Percentiles rank a stretch among this genome's conserved stretches.
Conservation (phyloP, 495 filamentous ascomycete genomes). For the Penicillium canescens region DNA sequence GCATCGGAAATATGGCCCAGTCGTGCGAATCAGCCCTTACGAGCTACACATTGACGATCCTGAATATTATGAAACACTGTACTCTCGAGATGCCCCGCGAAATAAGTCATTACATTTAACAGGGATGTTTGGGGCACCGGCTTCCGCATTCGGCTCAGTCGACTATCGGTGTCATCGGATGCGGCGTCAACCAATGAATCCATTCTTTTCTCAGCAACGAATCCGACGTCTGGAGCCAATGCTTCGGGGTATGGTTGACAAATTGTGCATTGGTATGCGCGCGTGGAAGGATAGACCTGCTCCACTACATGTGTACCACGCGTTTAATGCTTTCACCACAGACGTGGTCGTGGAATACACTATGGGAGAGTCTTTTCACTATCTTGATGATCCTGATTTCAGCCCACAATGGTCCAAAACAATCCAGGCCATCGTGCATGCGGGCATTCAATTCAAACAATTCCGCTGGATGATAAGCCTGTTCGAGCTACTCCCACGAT, state of each 20-base stretch:
- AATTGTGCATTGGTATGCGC: conserved; percentile 35
- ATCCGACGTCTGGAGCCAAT: conserved; percentile 32
- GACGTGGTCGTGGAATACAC: conserved; percentile 44
- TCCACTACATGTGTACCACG: conserved; percentile 35
- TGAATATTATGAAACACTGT: conserved; percentile 52
- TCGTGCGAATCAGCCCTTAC: conserved; percentile 58
- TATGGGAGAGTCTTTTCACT: conserved; percentile 29
- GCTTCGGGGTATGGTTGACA: conserved; percentile 28
- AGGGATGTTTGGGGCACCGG: conserved; percentile 27
- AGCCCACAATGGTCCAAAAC: conserved; percentile 29
- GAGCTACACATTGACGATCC: conserved; percentile 58
- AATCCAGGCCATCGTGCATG: conserved; percentile 22
- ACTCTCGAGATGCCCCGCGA: conserved; percentile 29
- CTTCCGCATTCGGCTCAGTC: conserved; percentile 23
- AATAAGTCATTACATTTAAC: conserved; percentile 31
- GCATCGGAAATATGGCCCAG: conserved; percentile 54
- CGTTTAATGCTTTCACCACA: conserved; percentile 35
- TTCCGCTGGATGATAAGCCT: conserved; percentile 28
- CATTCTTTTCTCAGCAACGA: conserved; percentile 32
- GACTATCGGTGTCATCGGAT: conserved; percentile 31
- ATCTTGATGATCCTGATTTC: conserved; percentile 37
- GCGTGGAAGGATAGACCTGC: conserved; percentile 23
- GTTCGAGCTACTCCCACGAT: conserved; percentile 24
- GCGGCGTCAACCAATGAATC: conserved; percentile 37
- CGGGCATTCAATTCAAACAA: conserved; percentile 23